Conservation (phyloP, 768 basidiomycete species). For the Cystofilobasidium bisporidii region DNA sequence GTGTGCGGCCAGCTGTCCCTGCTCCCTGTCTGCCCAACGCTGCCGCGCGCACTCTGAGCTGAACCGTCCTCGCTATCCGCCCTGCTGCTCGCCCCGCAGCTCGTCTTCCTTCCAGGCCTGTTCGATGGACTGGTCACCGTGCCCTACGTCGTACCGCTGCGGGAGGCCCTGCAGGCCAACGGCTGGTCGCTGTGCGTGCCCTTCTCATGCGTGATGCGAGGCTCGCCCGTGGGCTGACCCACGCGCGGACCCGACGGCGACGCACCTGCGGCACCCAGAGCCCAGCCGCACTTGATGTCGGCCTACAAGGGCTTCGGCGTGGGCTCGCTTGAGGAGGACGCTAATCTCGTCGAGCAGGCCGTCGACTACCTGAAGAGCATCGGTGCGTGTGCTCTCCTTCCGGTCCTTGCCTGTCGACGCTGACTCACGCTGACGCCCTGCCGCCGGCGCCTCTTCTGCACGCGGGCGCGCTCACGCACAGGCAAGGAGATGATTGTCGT, state of each 20-base stretch:
- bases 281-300: slow-evolving; percentile 21
- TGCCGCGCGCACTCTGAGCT: neutral
- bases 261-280: slow-evolving; percentile 2
- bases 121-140: slow-evolving; percentile 13
- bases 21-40: neutral
- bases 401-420: neutral
- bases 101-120: slow-evolving; percentile 24
- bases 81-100: neutral
- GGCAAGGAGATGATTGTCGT: slow-evolving; percentile 5
- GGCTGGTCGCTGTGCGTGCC: slow-evolving; percentile 19
- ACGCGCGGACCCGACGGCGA: no score
- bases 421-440: neutral
- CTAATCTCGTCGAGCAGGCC: slow-evolving; percentile 3
- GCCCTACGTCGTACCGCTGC: slow-evolving; percentile 9
- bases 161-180: neutral
- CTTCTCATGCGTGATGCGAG: neutral
- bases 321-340: slow-evolving; percentile 9
- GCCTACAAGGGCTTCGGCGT: slow-evolving; percentile 20
- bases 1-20: neutral
- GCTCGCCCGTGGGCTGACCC: neutral
- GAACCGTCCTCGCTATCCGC: no score
- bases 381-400: neutral
- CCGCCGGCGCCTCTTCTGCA: neutral
- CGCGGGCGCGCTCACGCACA: neutral
- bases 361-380: slow-evolving; percentile 13